These are phyloP conservation scores for Tilletia horrida DNA, from an alignment of 1,284 basidiomycete species.

Conservation along the genomic window DNA sequence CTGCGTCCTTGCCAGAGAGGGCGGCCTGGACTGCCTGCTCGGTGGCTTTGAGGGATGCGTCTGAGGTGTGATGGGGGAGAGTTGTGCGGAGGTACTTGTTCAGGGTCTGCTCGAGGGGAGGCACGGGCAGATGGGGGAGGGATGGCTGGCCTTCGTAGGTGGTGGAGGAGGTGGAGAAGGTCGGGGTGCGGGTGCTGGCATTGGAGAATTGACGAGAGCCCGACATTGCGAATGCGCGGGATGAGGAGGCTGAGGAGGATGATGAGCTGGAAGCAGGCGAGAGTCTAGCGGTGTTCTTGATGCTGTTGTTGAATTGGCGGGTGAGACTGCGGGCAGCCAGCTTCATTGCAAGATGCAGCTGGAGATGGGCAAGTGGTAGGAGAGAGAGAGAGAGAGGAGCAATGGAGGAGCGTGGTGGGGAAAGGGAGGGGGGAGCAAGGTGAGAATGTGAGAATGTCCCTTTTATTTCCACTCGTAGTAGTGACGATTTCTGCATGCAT, in stretches of 20 bases:
- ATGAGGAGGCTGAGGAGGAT: not conserved
- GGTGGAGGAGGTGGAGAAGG: slow-evolving; percentile 5
- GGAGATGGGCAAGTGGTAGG: not conserved
- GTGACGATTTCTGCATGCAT: too few relatives aligned
- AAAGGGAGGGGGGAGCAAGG: not conserved
- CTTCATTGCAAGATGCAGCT: slow-evolving; percentile 6
- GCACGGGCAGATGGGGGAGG: slow-evolving; percentile 52
- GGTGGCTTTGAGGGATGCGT: slow-evolving; percentile 37
- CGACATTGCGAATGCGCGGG: not conserved
- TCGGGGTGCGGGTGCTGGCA: not conserved
- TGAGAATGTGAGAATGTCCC: too few relatives aligned
- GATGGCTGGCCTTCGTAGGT: slow-evolving; percentile 37
- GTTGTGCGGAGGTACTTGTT: slow-evolving; percentile 48
- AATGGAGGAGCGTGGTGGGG: not conserved
- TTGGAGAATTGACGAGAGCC: not conserved
- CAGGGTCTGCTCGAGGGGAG: slow-evolving; percentile 48
- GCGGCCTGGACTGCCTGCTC: slow-evolving; percentile 59
- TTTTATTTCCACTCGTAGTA: too few relatives aligned
- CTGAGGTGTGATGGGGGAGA: slow-evolving; percentile 37
- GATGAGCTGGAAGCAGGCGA: not conserved
- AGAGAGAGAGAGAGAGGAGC: not conserved
- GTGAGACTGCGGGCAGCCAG: slow-evolving; percentile 1
- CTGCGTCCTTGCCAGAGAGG: slow-evolving; percentile 67
- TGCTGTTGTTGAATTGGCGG: not conserved
- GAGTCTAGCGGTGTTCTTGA: not conserved